Evolutionary conservation across 192 early-diverging fungal species (phyloP), one percentile per base, ranked within the genome.

Genomic region (Coemansia erecta): DNA sequence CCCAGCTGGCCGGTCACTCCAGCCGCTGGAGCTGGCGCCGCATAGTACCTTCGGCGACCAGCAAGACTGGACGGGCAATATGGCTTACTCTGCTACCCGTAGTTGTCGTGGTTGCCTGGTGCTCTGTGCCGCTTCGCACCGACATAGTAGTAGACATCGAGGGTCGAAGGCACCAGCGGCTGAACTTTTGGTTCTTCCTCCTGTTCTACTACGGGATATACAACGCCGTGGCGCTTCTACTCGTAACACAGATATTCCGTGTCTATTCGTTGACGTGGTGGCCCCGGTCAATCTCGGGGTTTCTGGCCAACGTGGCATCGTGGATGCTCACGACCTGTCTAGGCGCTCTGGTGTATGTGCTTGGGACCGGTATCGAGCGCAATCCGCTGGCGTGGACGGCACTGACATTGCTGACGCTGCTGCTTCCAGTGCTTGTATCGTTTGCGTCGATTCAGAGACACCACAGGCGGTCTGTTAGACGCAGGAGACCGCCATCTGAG

Each of bases 121-220:
- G 80, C 63, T 61, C 85, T 3, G 77, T 86, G 51, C 85, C 85
- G 41, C 68, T 86, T 33, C 72, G 64, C 2, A 79, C 73, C 3
- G 77, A 84, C 50, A 58, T 65, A 0, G 63, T 68, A 22, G 17
- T 22, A 17, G 24, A 13, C 9, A 17, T 17, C 14, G 59, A 53
- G 11, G 63, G 45, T 13, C 51, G 18, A 8, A 8, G 12, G 42
- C 45, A 54, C 40, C 60, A 60, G 60, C 45, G 61, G 49, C 62
- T 90, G 68, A 88, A 89, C 65, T 90, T 90, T 70, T 90, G 89
- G 89, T 89, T 82, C 73, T 90, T 90, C 54, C 63, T 90, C 37
- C 78, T 87, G 66, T 89, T 85, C 63, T 90, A 89, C 77, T 90
- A 86, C 70, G 89, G 89, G 15, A 51, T 83, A 8, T 90, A 90